phyloP scores from a whole-genome alignment of 2,329 filamentous ascomycete species.

The Verticillium zaregamsianum region DNA sequence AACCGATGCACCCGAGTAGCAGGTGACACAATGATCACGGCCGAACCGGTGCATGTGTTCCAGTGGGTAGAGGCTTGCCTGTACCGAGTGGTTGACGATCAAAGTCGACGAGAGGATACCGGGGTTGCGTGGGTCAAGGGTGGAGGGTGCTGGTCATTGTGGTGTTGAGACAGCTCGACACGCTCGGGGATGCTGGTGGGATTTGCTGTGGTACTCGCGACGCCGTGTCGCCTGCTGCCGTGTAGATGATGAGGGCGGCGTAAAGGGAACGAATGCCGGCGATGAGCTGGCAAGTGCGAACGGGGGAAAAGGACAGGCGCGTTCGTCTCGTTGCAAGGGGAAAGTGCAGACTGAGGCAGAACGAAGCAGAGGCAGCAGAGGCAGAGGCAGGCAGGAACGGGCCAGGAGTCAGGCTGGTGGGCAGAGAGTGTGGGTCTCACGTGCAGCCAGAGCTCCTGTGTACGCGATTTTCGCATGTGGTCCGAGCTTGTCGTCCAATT shows the following conservation, averaged over 20 bases:
- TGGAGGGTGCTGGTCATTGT: conserved; percentile 1
- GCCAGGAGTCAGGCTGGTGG: neutral
- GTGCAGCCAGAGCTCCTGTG: conserved; percentile 7
- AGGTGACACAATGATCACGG: neutral
- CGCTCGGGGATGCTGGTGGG: neutral
- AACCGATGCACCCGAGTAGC: neutral
- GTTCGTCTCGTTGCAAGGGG: neutral
- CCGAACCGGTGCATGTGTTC: neutral
- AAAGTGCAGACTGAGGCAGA: neutral
- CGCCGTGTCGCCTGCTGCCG: neutral
- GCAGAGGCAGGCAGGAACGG: neutral
- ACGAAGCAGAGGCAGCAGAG: conserved; percentile 8
- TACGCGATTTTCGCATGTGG: conserved; percentile 1
- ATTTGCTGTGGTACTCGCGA: neutral
- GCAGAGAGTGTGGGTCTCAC: conserved; percentile 13
- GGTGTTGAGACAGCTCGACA: neutral
- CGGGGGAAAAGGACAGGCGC: neutral
- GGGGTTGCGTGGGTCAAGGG: neutral
- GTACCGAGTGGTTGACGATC: neutral
- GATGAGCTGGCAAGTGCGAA: neutral
- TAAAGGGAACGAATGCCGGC: neutral
- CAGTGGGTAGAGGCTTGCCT: neutral
- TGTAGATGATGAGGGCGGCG: neutral
- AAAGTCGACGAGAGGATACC: neutral
- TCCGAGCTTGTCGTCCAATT: conserved; percentile 2